Evolutionary conservation across 2,329 filamentous ascomycete species (phyloP), one percentile per base, ranked within the genome.

Genomic region (Nigrospora sphaerica): DNA sequence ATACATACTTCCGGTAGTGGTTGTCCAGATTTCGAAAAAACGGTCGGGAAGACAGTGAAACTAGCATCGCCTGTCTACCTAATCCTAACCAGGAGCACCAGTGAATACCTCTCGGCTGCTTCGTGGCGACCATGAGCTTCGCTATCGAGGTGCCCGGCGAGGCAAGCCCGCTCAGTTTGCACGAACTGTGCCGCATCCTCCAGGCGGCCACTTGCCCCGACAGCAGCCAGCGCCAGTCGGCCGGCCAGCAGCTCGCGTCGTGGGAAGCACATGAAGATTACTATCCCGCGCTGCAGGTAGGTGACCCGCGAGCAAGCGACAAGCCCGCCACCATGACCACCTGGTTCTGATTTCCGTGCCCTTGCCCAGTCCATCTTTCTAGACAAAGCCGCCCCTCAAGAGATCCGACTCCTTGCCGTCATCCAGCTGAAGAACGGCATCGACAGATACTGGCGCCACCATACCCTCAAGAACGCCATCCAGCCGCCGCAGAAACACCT

Each of bases 351-450:
- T 34, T 19, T 35, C 23, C 23, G 7, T 10, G 23, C 7, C 23
- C 31, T 11, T 37, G 32, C 32, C 32, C 59, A 95, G 85, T 78
- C 84, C 55, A 79, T 89, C 33, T 96, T 91, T 62, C 77, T 95
- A 52, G 87, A 95, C 68, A 82, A 81, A 50, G 81, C 81, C 2
- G 71, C 95, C 1, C 86, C 88, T 1, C 68, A 80, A 48, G 84
- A 95, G 58, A 79, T 92, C 45, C 86, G 93, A 50, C 90, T 95
- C 59, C 82, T 96, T 12, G 87, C 92, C 46, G 81, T 97, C 48
- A 95, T 97, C 55, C 88, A 95, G 62, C 76, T 98, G 45, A 97
- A 97, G 64, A 96, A 97, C 64, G 93, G 91, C 46, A 91, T 97
- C 65, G 92, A 97, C 63, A 90, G 86, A 62, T 89, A 90, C 66